A percentile compares a stretch with the other conserved stretches of the same genome.
phyloP scores from a whole-genome alignment of 768 basidiomycete species.

The Auriscalpium microsporum region DNA sequence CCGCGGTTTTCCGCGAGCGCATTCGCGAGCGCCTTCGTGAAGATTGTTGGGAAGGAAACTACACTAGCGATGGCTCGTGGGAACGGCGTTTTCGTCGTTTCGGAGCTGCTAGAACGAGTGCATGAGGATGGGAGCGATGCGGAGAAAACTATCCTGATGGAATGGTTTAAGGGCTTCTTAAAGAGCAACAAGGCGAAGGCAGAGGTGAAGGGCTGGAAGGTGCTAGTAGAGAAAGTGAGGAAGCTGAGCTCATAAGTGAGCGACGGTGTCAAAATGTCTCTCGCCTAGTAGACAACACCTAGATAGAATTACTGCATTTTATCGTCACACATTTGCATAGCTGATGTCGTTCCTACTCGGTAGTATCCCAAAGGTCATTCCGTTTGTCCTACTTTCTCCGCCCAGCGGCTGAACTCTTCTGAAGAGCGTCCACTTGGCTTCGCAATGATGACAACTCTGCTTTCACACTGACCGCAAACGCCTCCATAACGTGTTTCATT shows the following conservation, averaged over 20 bases:
- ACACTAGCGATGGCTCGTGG: slow-evolving; percentile 48
- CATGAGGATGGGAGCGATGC: slow-evolving; percentile 8
- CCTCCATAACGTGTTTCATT: too few relatives aligned
- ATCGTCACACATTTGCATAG: too few relatives aligned
- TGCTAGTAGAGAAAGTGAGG: not conserved
- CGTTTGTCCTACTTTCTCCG: too few relatives aligned
- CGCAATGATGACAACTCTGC: too few relatives aligned
- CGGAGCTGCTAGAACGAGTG: slow-evolving; percentile 60
- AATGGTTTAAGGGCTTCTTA: not conserved
- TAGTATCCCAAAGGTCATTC: too few relatives aligned
- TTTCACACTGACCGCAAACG: too few relatives aligned
- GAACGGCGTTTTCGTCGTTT: slow-evolving; percentile 68
- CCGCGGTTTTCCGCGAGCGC: slow-evolving; percentile 45
- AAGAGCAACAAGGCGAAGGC: slow-evolving; percentile 7
- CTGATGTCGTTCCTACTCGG: too few relatives aligned
- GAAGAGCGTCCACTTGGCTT: too few relatives aligned
- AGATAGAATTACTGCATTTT: too few relatives aligned
- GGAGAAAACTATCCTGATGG: not conserved
- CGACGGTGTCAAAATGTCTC: too few relatives aligned
- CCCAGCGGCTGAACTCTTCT: too few relatives aligned
- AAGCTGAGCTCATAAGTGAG: not conserved
- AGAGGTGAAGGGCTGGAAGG: slow-evolving; percentile 1
- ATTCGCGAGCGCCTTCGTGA: slow-evolving; percentile 55
- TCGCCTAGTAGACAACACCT: too few relatives aligned
- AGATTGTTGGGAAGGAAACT: slow-evolving; percentile 42